Conservation (phyloP, 345 rosid genomes). For the Murraya koenigii region DNA sequence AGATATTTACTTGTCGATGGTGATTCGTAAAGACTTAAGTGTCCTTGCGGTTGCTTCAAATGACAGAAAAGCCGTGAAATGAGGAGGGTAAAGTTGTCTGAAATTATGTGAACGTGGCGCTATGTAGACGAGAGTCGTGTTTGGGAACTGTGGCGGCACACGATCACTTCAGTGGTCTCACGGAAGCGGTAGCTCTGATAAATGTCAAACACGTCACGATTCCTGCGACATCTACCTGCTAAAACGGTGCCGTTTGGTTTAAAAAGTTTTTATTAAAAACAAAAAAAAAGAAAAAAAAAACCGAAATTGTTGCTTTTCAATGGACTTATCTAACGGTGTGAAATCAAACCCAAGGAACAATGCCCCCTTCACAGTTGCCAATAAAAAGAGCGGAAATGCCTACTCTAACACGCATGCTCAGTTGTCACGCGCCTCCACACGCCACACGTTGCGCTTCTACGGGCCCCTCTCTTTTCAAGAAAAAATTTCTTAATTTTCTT, state of each 20-base stretch:
- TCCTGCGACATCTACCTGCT: not conserved
- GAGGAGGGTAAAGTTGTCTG: slow-evolving; percentile 28
- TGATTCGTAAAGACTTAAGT: slow-evolving; percentile 11
- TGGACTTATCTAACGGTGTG: not conserved
- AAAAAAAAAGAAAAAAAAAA: not conserved
- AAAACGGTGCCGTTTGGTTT: slow-evolving; percentile 8
- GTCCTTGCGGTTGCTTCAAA: not conserved
- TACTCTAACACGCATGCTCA: not conserved
- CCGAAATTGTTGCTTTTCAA: no score
- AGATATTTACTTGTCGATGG: slow-evolving; percentile 30
- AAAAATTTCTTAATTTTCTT: not conserved
- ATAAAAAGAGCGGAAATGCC: not conserved
- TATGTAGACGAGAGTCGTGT: slow-evolving; percentile 37
- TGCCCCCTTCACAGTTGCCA: not conserved
- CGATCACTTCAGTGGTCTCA: slow-evolving; percentile 11
- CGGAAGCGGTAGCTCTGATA: slow-evolving; percentile 10
- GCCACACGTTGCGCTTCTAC: slow-evolving; percentile 4
- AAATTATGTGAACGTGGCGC: slow-evolving; percentile 27
- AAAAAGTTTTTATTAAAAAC: not conserved
- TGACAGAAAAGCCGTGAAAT: not conserved
- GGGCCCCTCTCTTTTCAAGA: not conserved
- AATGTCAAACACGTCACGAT: slow-evolving; percentile 21
- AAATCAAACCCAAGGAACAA: not conserved
- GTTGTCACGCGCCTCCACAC: slow-evolving; percentile 5
- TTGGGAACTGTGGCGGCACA: slow-evolving; percentile 28